Percentiles rank a stretch among this genome's conserved stretches.
Conservation (phyloP, 192 early-diverging fungal species). For the Jimgerdemannia flammicorona region DNA sequence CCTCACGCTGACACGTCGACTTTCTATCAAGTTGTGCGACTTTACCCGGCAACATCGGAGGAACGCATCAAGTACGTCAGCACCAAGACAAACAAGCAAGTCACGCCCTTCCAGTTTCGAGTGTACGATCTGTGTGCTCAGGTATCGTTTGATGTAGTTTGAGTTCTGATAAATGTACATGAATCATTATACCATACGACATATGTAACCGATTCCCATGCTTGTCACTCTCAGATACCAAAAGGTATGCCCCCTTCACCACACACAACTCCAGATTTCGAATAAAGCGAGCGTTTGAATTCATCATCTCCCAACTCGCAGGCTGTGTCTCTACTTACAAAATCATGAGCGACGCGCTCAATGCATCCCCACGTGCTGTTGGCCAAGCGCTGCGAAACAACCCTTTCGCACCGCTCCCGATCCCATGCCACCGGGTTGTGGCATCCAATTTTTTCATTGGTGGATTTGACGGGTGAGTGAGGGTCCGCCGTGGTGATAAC, state of each 20-base stretch:
- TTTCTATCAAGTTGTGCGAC: constrained; percentile 12
- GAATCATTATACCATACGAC: too few species aligned
- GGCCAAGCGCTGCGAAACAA: constrained; percentile 65
- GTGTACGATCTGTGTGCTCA: constrained; percentile 69
- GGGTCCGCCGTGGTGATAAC: neutral
- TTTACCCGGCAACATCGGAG: constrained; percentile 40
- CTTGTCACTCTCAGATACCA: neutral
- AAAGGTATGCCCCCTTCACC: neutral
- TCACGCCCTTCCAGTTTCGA: constrained; percentile 69
- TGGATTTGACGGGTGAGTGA: constrained; percentile 52
- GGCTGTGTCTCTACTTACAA: constrained; percentile 70
- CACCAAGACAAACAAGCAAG: constrained; percentile 46
- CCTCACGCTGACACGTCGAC: neutral
- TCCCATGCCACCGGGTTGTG: constrained; percentile 71
- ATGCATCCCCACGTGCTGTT: constrained; percentile 59
- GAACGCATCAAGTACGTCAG: constrained; percentile 49
- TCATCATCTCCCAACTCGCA: constrained; percentile 38
- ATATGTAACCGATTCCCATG: neutral
- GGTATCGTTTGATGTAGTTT: constrained; percentile 12
- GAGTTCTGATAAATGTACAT: neutral
- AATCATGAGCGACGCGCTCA: constrained; percentile 54
- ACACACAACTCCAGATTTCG: neutral
- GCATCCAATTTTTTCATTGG: constrained; percentile 61
- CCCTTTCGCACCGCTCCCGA: constrained; percentile 64
- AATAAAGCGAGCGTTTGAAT: neutral